phyloP scores from a whole-genome alignment of 1,284 basidiomycete genomes.

The Ganoderma resinaceum region DNA sequence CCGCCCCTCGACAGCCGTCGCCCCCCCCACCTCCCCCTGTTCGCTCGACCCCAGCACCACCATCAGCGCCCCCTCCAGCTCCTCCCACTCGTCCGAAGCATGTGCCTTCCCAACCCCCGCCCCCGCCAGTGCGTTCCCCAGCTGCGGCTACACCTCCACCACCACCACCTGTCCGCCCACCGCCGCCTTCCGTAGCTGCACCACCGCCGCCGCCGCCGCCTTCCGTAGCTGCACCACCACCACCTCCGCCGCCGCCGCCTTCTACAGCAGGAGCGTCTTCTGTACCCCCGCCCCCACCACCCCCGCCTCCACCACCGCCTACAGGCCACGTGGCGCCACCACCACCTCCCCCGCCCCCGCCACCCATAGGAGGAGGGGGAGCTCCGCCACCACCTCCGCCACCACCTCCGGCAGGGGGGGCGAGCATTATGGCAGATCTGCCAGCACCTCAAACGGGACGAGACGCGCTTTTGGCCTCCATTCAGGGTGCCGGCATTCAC shows the following conservation, averaged over 20 bases:
- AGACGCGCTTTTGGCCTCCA: constrained; percentile 67
- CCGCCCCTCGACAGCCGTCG: constrained; percentile 24
- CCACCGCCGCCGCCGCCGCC: constrained; percentile 41
- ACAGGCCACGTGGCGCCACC: constrained; percentile 41
- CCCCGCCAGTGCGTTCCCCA: constrained; percentile 42
- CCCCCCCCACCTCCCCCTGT: constrained; percentile 34
- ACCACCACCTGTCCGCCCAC: constrained; percentile 44
- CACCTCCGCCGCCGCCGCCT: constrained; percentile 37
- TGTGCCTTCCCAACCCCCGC: constrained; percentile 45
- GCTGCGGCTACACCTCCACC: constrained; percentile 44
- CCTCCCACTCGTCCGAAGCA: constrained; percentile 36
- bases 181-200: constrained; percentile 40
- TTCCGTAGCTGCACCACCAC: constrained; percentile 42
- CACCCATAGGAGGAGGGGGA: constrained; percentile 44
- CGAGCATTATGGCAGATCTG: constrained; percentile 33
- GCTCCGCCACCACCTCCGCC: constrained; percentile 34
- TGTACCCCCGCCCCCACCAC: constrained; percentile 44
- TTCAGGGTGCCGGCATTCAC: constrained; percentile 75
- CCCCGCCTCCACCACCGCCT: constrained; percentile 39
- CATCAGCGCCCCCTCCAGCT: constrained; percentile 27
- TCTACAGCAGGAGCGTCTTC: constrained; percentile 40
- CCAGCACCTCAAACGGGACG: constrained; percentile 55
- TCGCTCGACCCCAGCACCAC: constrained; percentile 32
- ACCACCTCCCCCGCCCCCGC: constrained; percentile 45
- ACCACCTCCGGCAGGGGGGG: constrained; percentile 40